A percentile compares a stretch with the other conserved stretches of the same genome.
phyloP scores from a whole-genome alignment of 441 rosid genomes.

The Erodium trifolium region DNA sequence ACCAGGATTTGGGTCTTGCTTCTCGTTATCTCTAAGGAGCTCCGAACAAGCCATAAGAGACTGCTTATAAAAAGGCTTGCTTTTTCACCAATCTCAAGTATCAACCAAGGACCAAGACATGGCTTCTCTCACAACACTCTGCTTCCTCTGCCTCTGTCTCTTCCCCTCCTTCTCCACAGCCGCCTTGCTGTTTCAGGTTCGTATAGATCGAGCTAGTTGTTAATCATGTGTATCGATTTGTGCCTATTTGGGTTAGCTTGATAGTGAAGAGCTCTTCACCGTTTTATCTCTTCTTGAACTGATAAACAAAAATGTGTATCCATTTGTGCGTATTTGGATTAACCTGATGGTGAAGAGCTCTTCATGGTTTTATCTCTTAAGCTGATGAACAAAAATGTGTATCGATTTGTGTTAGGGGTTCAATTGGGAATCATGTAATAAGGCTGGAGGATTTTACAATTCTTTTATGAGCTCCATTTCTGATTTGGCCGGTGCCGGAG shows the following conservation, averaged over 20 bases:
- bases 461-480: constrained; percentile 37
- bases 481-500: constrained; percentile 43
- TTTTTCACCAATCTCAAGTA: not conserved
- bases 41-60: too few species aligned
- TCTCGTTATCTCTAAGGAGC: too few species aligned
- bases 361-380: too few species aligned
- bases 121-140: constrained; percentile 15
- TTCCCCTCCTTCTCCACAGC: constrained; percentile 34
- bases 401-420: constrained; percentile 29
- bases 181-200: constrained; percentile 42
- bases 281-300: too few species aligned
- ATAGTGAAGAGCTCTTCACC: too few species aligned
- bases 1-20: too few species aligned
- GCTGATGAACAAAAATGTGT: too few species aligned
- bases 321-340: not conserved
- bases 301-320: not conserved
- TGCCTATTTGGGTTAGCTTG: too few species aligned
- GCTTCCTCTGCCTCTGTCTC: constrained; percentile 24
- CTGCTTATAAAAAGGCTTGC: not conserved
- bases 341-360: too few species aligned
- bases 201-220: too few species aligned
- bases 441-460: constrained; percentile 61
- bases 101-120: not conserved
- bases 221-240: too few species aligned
- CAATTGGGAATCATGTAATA: constrained; percentile 56